Evolutionary conservation across 768 basidiomycete genomes (phyloP).

Genomic region (Hericium alpestre): DNA sequence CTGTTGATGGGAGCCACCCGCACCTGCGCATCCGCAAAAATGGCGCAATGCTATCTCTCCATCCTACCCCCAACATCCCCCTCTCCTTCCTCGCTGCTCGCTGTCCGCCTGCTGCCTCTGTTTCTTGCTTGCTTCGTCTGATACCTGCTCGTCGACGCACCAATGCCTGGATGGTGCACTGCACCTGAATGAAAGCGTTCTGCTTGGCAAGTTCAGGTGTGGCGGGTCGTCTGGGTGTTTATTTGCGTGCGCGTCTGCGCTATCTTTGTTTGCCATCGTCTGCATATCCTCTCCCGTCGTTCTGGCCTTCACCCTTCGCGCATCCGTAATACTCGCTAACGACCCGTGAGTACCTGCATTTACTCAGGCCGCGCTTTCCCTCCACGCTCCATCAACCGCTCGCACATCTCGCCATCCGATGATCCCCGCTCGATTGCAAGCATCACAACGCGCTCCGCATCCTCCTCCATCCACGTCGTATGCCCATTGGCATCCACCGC

Average conservation of each 20-base stretch:
- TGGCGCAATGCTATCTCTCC: constrained; percentile 3
- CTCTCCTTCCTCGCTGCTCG: not conserved
- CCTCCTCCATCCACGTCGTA: not conserved
- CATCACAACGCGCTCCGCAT: not conserved
- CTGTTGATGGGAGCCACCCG: not conserved
- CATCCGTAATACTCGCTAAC: not conserved
- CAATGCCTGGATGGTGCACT: not conserved
- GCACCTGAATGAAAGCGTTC: not conserved
- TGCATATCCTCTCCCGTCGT: not conserved
- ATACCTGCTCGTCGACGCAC: not conserved
- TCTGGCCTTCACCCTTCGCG: not conserved
- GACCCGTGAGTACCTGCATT: not conserved
- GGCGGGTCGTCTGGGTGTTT: not conserved
- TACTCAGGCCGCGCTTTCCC: not conserved
- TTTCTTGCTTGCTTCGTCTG: not conserved
- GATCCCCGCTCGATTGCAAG: not conserved
- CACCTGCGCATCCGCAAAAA: not conserved
- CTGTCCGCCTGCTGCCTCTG: not conserved
- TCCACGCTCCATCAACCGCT: not conserved
- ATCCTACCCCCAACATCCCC: not conserved
- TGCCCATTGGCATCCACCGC: not conserved
- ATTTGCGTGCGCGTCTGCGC: not conserved
- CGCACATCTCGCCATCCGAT: not conserved
- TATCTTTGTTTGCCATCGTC: not conserved
- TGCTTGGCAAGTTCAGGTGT: not conserved